phyloP scores from a whole-genome alignment of 805 yeast species.

The Sugiyamaella valdiviana region DNA sequence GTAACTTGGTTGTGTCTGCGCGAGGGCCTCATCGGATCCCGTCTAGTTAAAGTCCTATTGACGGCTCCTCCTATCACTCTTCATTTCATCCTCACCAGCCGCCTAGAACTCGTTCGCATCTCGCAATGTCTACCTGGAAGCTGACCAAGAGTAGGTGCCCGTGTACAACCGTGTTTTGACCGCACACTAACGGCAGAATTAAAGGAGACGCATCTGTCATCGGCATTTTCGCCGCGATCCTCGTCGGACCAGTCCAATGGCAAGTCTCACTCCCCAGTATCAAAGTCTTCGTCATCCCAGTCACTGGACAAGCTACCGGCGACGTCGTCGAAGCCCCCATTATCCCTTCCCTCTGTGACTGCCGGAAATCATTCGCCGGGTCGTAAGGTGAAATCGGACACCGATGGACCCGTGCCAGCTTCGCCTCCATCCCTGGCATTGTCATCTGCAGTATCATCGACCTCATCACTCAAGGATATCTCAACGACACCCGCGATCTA shows the following conservation, averaged over 20 bases:
- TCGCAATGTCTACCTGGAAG: conserved; percentile 36
- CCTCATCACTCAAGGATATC: background rate
- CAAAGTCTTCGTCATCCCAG: conserved; percentile 1
- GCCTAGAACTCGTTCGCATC: background rate
- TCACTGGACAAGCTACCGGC: background rate
- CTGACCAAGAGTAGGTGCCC: conserved; percentile 37
- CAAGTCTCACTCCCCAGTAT: background rate
- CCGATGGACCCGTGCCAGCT: conserved; percentile 1
- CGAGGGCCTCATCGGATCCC: too few relatives aligned
- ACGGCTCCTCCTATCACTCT: background rate
- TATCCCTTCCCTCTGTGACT: conserved; percentile 14
- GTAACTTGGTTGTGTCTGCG: too few relatives aligned
- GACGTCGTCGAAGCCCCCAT: conserved; percentile 1
- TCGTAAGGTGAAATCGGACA: conserved; percentile 1
- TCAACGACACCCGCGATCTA: background rate
- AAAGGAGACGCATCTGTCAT: conserved; percentile 36
- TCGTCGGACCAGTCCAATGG: conserved; percentile 18
- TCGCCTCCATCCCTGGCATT: background rate
- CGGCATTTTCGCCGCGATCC: conserved; percentile 22
- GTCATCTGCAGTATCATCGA: conserved; percentile 2
- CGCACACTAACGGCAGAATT: conserved; percentile 26
- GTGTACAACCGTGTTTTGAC: background rate
- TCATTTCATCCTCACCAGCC: background rate
- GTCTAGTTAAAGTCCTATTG: too few relatives aligned
- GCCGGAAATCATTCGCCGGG: conserved; percentile 14